Percentiles rank a stretch among this genome's conserved stretches.
These are phyloP conservation scores for Myxozyma udenii DNA, from an alignment of 805 yeast species.

Conservation along the genomic window DNA sequence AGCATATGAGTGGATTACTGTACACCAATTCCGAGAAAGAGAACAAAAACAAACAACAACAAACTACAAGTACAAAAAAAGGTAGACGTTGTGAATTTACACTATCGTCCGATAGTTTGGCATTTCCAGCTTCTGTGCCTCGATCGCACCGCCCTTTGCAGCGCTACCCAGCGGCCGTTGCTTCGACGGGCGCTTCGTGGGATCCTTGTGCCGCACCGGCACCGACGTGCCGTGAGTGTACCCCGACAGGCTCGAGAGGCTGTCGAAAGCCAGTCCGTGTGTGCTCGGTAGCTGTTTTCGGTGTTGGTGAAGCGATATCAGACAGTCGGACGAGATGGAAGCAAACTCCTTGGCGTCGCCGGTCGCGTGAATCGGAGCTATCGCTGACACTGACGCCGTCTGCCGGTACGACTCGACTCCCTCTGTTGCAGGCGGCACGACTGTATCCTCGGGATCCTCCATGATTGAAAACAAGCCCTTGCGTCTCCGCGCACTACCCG, in stretches of 20 bases:
- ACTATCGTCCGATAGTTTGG: background rate
- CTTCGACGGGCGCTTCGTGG: background rate
- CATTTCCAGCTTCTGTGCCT: background rate
- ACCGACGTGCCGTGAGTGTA: background rate
- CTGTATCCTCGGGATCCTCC: conserved; percentile 20
- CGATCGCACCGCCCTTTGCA: background rate
- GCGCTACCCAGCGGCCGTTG: background rate
- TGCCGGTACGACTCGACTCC: conserved; percentile 22
- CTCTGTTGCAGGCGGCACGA: conserved; percentile 2
- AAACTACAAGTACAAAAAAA: too few species aligned
- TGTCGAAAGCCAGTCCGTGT: background rate
- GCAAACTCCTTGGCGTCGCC: conserved; percentile 13
- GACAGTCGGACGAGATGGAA: conserved; percentile 20
- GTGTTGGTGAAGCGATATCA: conserved; percentile 19
- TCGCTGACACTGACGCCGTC: conserved; percentile 8
- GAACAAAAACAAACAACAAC: too few species aligned
- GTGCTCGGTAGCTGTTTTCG: background rate
- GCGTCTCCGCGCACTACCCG: conserved; percentile 11
- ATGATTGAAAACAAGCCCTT: conserved; percentile 21
- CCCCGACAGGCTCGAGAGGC: background rate
- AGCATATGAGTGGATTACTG: too few species aligned
- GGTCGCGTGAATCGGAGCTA: conserved; percentile 11
- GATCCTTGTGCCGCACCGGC: background rate
- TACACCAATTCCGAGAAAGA: too few species aligned
- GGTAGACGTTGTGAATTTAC: too few species aligned